phyloP scores from a whole-genome alignment of 2,329 filamentous ascomycete genomes.

The Nemania sp. region DNA sequence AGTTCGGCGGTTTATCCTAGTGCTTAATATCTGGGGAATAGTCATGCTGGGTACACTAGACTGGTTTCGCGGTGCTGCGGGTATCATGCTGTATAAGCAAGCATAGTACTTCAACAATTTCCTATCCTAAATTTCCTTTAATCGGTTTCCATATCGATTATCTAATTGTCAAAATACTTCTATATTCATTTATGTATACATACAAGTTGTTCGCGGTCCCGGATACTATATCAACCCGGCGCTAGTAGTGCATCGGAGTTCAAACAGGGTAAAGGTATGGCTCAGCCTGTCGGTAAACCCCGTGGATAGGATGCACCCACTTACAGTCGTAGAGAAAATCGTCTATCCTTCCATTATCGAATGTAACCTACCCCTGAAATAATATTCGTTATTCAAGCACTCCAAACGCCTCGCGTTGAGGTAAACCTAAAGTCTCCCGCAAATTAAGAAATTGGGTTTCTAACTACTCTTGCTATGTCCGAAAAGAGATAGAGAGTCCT shows the following conservation, averaged over 20 bases:
- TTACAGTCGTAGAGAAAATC: background rate
- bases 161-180: background rate
- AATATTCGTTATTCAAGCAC: background rate
- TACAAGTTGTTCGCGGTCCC: background rate
- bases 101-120: background rate
- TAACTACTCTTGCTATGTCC: too few relatives aligned
- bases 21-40: slow-evolving; percentile 24
- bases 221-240: background rate
- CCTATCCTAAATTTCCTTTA: background rate
- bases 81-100: background rate
- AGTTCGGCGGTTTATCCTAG: slow-evolving; percentile 1
- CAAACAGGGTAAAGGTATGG: slow-evolving; percentile 31
- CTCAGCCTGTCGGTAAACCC: slow-evolving; percentile 26
- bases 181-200: background rate
- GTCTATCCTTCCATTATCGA: background rate
- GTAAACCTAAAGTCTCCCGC: background rate
- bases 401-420: background rate
- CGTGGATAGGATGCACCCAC: slow-evolving; percentile 4
- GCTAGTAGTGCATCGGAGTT: slow-evolving; percentile 28
- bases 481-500: too few relatives aligned
- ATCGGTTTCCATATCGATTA: too few relatives aligned
- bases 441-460: too few relatives aligned
- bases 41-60: background rate
- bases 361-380: slow-evolving; percentile 10
- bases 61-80: background rate